These are phyloP conservation scores for Exutisphaerella laricina DNA, from an alignment of 2,329 filamentous ascomycete species.

Conservation along the genomic window DNA sequence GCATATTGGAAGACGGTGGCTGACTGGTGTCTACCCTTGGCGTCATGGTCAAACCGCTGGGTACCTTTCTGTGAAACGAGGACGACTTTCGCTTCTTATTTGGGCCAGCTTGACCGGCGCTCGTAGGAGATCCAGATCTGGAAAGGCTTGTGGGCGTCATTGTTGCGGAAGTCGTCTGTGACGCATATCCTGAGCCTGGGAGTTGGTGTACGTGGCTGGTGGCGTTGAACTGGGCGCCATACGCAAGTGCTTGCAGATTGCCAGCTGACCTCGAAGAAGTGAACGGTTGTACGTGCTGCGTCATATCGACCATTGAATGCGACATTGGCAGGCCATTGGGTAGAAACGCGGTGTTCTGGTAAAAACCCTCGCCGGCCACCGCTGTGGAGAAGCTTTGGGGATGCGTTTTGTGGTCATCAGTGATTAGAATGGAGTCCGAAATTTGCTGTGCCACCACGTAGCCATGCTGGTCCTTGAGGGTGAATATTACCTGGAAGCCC, in stretches of 20 bases:
- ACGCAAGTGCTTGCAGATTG: conserved; percentile 56
- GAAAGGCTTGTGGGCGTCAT: conserved; percentile 61
- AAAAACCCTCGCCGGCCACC: conserved; percentile 26
- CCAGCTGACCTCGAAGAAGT: conserved; percentile 56
- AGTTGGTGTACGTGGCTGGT: conserved; percentile 34
- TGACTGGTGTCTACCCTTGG: conserved; percentile 57
- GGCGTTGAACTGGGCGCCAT: conserved; percentile 29
- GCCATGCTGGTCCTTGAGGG: conserved; percentile 74
- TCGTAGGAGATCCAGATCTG: conserved; percentile 64
- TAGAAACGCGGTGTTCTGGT: conserved; percentile 22
- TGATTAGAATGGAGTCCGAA: conserved; percentile 89
- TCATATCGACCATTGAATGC: conserved; percentile 36
- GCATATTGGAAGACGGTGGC: conserved; percentile 25
- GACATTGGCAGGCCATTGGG: conserved; percentile 33
- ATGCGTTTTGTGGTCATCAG: conserved; percentile 94
- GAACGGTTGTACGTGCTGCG: conserved; percentile 41
- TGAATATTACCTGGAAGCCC: conserved; percentile 92
- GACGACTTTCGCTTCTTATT: conserved; percentile 73
- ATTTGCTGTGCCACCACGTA: conserved; percentile 77
- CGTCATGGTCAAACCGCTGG: conserved; percentile 74
- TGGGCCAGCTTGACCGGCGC: conserved; percentile 54
- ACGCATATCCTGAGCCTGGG: conserved; percentile 27
- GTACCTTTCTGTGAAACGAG: conserved; percentile 53
- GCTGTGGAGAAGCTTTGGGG: conserved; percentile 29
- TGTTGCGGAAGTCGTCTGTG: conserved; percentile 40